Evolutionary conservation across 306 rosid species (phyloP), one percentile per base, ranked within the genome.

Genomic region (Hippophae rhamnoides): DNA sequence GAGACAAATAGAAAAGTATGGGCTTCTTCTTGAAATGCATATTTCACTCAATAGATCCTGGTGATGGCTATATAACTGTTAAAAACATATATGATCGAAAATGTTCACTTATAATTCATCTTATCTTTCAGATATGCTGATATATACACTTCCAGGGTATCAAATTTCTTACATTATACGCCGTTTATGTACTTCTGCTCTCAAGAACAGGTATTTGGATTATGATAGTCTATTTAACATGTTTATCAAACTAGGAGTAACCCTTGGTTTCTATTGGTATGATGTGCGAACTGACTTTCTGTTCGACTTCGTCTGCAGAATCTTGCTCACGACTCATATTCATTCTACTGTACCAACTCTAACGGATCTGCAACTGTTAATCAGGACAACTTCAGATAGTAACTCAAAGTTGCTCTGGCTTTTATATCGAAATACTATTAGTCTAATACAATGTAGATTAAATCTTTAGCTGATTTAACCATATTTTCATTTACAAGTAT

Each of bases 1-100:
- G 98, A 88, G 93, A 75, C 98, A 92, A 75, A 84, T 92, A 54
- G 98, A 92, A 76, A 92, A 92, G 98, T 92, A 87, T 41, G 95
- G 57, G 46, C 51, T 66, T 66, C 43, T 68, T 7, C 18, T 7
- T 10, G 0, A 13, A 27, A 43, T 57, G 52, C 66, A 46, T 58
- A 45, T 25, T 58, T 48, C 51, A 6, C n/a, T 40, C 8, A 60
- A 25, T 47, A 23, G 47, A 54, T 9, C 25, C 57, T 5, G 58
- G 27, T 23, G 26, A 44, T 52, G 52, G 58, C 7, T 47, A 13
- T 8, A 10, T 7, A 13, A 5, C 69, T 56, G 25, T 61, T 51
- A 41, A 46, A 7, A 57, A 9, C 14, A 18, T 49, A n/a, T 8
- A 26, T 52, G 6, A n/a, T 38, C 0, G 53, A 13, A 11, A 18